Evolutionary conservation across 805 yeast genomes (phyloP).

Genomic region (Saccharomycopsis synnaedendra): DNA sequence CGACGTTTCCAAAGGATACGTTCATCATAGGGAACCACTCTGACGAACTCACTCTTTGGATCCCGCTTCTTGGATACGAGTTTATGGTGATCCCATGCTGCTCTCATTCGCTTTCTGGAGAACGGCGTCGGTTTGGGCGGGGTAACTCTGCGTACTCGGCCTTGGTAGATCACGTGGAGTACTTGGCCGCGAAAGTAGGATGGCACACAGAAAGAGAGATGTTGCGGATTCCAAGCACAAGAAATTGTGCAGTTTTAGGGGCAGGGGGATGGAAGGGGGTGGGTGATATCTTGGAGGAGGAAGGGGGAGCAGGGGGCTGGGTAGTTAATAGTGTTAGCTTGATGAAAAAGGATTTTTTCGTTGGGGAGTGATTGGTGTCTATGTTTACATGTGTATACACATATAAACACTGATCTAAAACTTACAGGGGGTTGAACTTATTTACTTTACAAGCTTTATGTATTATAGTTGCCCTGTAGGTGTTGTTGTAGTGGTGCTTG

Average conservation of each 20-base stretch:
- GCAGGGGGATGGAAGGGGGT: slow-evolving; percentile 26
- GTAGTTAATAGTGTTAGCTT: slow-evolving; percentile 67
- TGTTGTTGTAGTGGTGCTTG: no score
- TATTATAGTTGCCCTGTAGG: no score
- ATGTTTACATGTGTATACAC: no score
- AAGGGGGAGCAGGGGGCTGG: slow-evolving; percentile 92
- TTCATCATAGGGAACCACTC: slow-evolving; percentile 91
- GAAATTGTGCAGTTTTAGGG: slow-evolving; percentile 86
- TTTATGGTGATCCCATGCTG: slow-evolving; percentile 93
- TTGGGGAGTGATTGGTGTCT: no score
- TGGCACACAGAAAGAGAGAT: slow-evolving; percentile 82
- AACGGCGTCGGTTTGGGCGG: slow-evolving; percentile 47
- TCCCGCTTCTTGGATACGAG: slow-evolving; percentile 78
- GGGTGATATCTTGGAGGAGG: slow-evolving; percentile 52
- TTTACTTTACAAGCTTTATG: no score
- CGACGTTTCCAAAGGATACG: slow-evolving; percentile 51
- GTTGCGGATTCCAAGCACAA: slow-evolving; percentile 86
- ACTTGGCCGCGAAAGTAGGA: slow-evolving; percentile 54
- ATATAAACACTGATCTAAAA: no score
- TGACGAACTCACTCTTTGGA: slow-evolving; percentile 93
- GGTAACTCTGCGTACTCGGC: slow-evolving; percentile 66
- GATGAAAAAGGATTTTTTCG: slow-evolving; percentile 27
- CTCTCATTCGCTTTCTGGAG: slow-evolving; percentile 78
- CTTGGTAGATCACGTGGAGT: slow-evolving; percentile 74
- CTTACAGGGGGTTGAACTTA: no score